These are phyloP conservation scores for Boletus speciosus DNA, from an alignment of 768 basidiomycete species.

Conservation along the genomic window DNA sequence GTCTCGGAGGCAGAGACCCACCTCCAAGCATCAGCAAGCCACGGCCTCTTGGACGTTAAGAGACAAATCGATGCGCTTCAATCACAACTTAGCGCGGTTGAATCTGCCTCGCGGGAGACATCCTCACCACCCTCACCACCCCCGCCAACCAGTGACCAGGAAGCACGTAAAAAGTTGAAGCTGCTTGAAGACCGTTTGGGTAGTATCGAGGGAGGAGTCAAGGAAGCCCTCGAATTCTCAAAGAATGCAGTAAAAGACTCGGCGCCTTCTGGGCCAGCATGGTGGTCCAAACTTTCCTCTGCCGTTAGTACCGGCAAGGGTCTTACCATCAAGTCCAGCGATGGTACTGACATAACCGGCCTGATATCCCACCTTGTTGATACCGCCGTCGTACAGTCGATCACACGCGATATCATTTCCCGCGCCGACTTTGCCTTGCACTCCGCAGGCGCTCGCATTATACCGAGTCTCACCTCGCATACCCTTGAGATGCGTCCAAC, in stretches of 20 bases:
- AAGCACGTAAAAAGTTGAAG: conserved; percentile 51
- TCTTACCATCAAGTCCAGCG: conserved; percentile 65
- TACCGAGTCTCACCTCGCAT: conserved; percentile 80
- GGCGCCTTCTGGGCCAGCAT: conserved; percentile 44
- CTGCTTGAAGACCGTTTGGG: conserved; percentile 62
- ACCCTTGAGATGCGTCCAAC: conserved; percentile 66
- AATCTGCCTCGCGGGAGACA: conserved; percentile 20
- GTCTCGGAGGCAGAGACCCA: conserved; percentile 53
- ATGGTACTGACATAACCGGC: conserved; percentile 69
- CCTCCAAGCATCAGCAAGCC: conserved; percentile 41
- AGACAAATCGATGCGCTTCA: conserved; percentile 55
- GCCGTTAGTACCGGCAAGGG: conserved; percentile 42
- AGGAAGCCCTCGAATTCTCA: conserved; percentile 68
- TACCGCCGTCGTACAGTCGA: conserved; percentile 60
- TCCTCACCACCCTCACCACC: conserved; percentile 12
- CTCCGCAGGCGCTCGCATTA: conserved; percentile 75
- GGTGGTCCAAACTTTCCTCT: conserved; percentile 68
- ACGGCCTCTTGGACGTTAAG: conserved; percentile 47
- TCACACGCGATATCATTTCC: conserved; percentile 73
- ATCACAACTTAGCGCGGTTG: conserved; percentile 36
- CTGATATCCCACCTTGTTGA: conserved; percentile 78
- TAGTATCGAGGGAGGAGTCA: conserved; percentile 57
- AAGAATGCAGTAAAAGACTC: conserved; percentile 43
- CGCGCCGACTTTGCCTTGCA: conserved; percentile 83
- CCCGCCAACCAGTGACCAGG: conserved; percentile 44